Base-by-base conservation (phyloP, 176 grass and related monocot genomes). In the Avena insularis region DNA sequence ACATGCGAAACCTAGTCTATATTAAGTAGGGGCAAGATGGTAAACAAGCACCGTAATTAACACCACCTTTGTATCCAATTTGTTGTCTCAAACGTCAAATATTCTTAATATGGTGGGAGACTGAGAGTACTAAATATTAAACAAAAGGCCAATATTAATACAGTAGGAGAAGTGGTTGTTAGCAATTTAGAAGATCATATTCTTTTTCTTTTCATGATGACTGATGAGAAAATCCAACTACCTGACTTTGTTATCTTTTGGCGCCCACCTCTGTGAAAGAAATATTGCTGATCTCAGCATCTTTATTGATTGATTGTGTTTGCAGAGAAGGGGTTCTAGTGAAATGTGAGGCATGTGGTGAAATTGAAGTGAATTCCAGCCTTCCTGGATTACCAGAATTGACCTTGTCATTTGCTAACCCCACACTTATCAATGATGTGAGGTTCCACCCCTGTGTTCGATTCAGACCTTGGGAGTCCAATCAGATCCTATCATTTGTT, bases 361-460 rank as follows among this genome's bases (percentile, higher is more conserved):
- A 96, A 90, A 92, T 98, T 86, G 92, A 92, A 92, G 90, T 98
- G 51, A 94, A 96, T 71, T 92, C 89, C 47, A 92, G 90, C 43
- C 92, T 98, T 79, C 90, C 96, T 29, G 93, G 93, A 56, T 88
- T 98, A 87, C 96, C 94, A 58, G 96, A 98, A 79, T 85, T 98
- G 88, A 96, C 85, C 29, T 84, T 98, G 65, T 96, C 93, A 72
- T 98, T 98, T 90, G 83, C 90, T 45, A 98, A 98, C 50, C 79
- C 96, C 64, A 70, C 85, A 57, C 86, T 96, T 50, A 85, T 98
- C 20, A 88, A 94, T 89, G 96, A 98, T 81, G 77, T 98, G 63
- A 92, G 89, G 31, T 98, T 98, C 67, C 92, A 98, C 68, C 96
- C 96, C 6, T 96, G 96, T 85, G 90, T 96, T 31, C 84, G 92